phyloP scores from a whole-genome alignment of 2,329 filamentous ascomycete species.

The Aspergillus carbonarius region DNA sequence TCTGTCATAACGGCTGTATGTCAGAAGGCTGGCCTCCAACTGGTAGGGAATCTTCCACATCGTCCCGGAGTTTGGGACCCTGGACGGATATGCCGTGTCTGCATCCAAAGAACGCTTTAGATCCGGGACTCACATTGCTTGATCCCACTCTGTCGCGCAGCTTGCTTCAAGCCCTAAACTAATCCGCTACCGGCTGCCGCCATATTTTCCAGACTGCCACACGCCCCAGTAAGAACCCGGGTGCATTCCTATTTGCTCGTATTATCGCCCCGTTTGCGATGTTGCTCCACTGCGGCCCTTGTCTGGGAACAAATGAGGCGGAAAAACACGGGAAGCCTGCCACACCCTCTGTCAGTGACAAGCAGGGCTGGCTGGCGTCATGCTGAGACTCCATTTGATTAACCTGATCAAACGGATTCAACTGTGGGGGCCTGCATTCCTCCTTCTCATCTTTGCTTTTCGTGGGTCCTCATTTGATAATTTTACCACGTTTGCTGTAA shows the following conservation, averaged over 20 bases:
- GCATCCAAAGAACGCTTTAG: slow-evolving; percentile 14
- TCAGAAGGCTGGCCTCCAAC: slow-evolving; percentile 15
- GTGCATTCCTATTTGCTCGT: slow-evolving; percentile 23
- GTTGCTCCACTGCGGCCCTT: slow-evolving; percentile 11
- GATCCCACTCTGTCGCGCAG: slow-evolving; percentile 14
- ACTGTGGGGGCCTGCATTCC: slow-evolving; percentile 2
- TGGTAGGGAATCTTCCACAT: slow-evolving; percentile 14
- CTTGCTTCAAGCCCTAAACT: slow-evolving; percentile 11
- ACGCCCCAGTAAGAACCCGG: slow-evolving; percentile 12
- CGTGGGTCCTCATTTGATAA: neutral
- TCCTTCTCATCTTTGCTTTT: slow-evolving; percentile 1
- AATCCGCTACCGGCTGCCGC: slow-evolving; percentile 9
- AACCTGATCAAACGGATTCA: neutral
- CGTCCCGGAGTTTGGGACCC: slow-evolving; percentile 18
- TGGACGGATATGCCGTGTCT: slow-evolving; percentile 19
- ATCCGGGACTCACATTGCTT: slow-evolving; percentile 13
- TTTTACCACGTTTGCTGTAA: slow-evolving; percentile 6
- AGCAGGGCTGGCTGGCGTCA: slow-evolving; percentile 3
- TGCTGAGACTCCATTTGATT: slow-evolving; percentile 1
- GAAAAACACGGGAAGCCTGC: slow-evolving; percentile 20
- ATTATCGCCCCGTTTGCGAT: slow-evolving; percentile 8
- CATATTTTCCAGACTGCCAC: slow-evolving; percentile 10
- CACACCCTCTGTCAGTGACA: slow-evolving; percentile 7
- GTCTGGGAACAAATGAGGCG: slow-evolving; percentile 23
- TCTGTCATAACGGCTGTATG: slow-evolving; percentile 22